Conservation (phyloP, 352 stramenopile species). For the Phytophthora syringae region DNA sequence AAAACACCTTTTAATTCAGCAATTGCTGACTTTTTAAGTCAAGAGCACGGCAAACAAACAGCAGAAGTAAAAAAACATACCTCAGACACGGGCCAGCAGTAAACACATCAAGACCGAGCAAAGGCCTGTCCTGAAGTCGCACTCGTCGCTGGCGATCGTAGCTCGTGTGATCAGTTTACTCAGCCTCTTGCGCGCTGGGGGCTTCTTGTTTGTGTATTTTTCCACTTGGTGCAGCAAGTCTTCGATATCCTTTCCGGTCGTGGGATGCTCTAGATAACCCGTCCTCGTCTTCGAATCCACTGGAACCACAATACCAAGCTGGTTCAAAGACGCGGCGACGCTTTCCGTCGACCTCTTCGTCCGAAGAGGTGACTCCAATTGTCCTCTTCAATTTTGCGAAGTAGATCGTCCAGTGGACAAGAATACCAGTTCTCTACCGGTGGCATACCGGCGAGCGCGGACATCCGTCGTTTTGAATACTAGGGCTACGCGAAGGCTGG, state of each 20-base stretch:
- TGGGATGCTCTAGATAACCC: conserved; percentile 61
- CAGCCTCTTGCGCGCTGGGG: conserved; percentile 38
- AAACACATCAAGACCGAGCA: conserved; percentile 67
- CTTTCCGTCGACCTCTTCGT: conserved; percentile 38
- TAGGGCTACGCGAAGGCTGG: too few relatives aligned
- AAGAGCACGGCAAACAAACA: too few relatives aligned
- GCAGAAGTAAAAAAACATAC: conserved; percentile 22
- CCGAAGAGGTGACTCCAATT: conserved; percentile 23
- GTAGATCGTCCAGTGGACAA: conserved; percentile 19
- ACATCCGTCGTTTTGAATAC: too few relatives aligned
- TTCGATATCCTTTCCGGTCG: conserved; percentile 38
- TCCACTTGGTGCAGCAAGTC: conserved; percentile 39
- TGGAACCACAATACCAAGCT: conserved; percentile 61
- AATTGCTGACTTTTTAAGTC: too few relatives aligned
- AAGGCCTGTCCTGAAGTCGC: conserved; percentile 70
- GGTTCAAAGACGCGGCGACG: conserved; percentile 45
- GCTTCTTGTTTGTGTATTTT: conserved; percentile 23
- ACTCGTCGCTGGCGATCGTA: conserved; percentile 75
- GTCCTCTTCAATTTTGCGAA: conserved; percentile 16
- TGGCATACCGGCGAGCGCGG: too few relatives aligned
- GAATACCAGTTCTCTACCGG: too few relatives aligned
- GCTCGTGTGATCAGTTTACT: conserved; percentile 66
- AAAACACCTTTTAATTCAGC: too few relatives aligned
- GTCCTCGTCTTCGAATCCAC: conserved; percentile 55
- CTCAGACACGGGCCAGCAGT: conserved; percentile 46